Conservation (phyloP, 169 alveolate species). For the Perkinsus chesapeaki region DNA sequence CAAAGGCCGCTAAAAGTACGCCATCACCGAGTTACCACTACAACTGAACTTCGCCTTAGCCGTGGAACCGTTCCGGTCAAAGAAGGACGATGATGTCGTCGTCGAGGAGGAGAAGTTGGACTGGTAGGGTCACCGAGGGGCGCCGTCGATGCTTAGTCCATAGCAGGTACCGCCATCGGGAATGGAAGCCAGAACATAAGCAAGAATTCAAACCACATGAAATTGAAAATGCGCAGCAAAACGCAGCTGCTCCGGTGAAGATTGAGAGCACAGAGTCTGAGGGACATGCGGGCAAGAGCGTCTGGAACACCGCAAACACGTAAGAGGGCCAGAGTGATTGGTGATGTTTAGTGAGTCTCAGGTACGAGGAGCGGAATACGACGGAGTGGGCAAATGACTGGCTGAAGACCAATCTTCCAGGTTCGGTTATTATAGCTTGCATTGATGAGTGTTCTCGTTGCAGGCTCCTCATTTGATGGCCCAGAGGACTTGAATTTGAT, state of each 20-base stretch:
- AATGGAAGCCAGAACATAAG: not conserved
- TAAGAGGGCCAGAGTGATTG: not conserved
- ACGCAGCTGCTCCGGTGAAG: not conserved
- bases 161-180: constrained; percentile 1
- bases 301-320: not conserved
- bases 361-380: not conserved
- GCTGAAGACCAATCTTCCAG: not conserved
- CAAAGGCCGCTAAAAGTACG: not conserved
- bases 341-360: not conserved
- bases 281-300: not conserved
- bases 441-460: not conserved
- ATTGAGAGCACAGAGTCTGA: not conserved
- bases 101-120: not conserved
- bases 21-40: not conserved
- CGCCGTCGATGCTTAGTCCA: not conserved
- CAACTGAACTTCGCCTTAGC: not conserved
- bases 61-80: not conserved
- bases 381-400: not conserved
- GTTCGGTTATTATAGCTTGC: not conserved
- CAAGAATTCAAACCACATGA: not conserved
- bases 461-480: not conserved
- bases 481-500: not conserved
- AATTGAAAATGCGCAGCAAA: not conserved
- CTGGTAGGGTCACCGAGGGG: not conserved
- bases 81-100: not conserved